Conservation (phyloP, 2,329 filamentous ascomycete species). For the Exserohilum turcica region DNA sequence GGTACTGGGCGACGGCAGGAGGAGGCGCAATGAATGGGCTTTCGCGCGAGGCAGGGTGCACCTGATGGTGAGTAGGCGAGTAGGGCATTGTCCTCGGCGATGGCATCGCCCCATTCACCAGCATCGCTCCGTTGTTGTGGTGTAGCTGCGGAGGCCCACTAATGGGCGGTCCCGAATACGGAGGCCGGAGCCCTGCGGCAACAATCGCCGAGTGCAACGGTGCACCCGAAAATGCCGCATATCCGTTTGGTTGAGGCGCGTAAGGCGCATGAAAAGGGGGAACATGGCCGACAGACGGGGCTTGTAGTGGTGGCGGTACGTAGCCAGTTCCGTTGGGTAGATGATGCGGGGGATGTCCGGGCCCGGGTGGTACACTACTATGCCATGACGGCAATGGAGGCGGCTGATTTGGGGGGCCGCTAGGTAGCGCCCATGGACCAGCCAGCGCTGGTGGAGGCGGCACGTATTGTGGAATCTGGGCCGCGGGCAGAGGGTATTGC, state of each 20-base stretch:
- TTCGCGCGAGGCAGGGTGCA: constrained; percentile 42
- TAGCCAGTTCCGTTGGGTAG: constrained; percentile 42
- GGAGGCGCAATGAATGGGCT: constrained; percentile 43
- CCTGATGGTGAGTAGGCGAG: constrained; percentile 45
- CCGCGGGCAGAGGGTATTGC: constrained; percentile 38
- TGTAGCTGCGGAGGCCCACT: constrained; percentile 42
- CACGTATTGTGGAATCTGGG: constrained; percentile 36
- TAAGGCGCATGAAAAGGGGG: constrained; percentile 43
- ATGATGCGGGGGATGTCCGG: constrained; percentile 29
- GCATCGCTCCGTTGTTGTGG: constrained; percentile 38
- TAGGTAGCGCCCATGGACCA: constrained; percentile 30
- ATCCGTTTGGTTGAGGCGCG: constrained; percentile 40
- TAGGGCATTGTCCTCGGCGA: constrained; percentile 45
- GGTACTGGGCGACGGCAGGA: constrained; percentile 30
- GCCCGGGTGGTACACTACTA: constrained; percentile 30
- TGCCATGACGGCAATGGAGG: constrained; percentile 43
- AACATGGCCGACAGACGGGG: constrained; percentile 30
- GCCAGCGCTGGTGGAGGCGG: constrained; percentile 25
- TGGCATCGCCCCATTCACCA: constrained; percentile 45
- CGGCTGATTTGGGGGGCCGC: constrained; percentile 29
- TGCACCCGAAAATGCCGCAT: constrained; percentile 39
- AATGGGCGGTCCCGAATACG: constrained; percentile 36
- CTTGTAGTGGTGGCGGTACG: constrained; percentile 30
- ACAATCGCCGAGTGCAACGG: constrained; percentile 38
- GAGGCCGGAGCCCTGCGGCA: constrained; percentile 32